A percentile compares a stretch with the other conserved stretches of the same genome.
Conservation (phyloP, 1,284 basidiomycete species). For the Moniliella sp. region DNA sequence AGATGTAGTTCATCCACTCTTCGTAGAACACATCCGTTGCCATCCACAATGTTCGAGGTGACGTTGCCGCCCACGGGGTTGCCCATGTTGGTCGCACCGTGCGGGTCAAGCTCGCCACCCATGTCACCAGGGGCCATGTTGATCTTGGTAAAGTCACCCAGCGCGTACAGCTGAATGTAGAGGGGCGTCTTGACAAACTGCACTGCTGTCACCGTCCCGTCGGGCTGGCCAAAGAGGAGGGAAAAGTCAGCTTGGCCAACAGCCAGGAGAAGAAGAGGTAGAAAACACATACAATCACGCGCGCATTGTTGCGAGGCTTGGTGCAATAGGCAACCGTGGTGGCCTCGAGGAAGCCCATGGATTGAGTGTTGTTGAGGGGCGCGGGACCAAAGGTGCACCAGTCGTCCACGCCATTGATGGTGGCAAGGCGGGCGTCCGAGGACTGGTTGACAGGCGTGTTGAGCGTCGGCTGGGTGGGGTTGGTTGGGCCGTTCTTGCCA, state of each 20-base stretch:
- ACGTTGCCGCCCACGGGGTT: slow-evolving; percentile 42
- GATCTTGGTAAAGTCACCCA: slow-evolving; percentile 32
- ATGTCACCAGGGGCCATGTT: slow-evolving; percentile 16
- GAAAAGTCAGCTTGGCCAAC: too few species aligned
- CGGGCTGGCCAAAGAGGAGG: slow-evolving; percentile 31
- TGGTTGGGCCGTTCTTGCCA: slow-evolving; percentile 17
- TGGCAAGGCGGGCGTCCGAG: slow-evolving; percentile 23
- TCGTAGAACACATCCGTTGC: slow-evolving; percentile 29
- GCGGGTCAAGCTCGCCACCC: slow-evolving; percentile 32
- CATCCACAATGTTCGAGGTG: too few species aligned
- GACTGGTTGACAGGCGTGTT: slow-evolving; percentile 29
- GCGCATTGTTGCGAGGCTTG: slow-evolving; percentile 34
- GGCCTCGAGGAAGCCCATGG: slow-evolving; percentile 48
- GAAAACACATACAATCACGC: too few species aligned
- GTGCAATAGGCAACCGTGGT: slow-evolving; percentile 55
- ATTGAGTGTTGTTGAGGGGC: slow-evolving; percentile 35
- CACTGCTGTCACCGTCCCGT: slow-evolving; percentile 26
- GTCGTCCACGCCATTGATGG: slow-evolving; percentile 28
- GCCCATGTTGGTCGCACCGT: slow-evolving; percentile 34
- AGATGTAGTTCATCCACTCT: slow-evolving; percentile 38
- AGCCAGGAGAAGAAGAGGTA: too few species aligned
- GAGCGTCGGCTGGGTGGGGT: slow-evolving; percentile 16
- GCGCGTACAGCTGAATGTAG: slow-evolving; percentile 38
- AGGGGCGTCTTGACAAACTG: slow-evolving; percentile 32
- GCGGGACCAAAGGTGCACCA: slow-evolving; percentile 33